Conservation (phyloP, 169 alveolate species). For the Ichthyophthirius multifiliis region DNA sequence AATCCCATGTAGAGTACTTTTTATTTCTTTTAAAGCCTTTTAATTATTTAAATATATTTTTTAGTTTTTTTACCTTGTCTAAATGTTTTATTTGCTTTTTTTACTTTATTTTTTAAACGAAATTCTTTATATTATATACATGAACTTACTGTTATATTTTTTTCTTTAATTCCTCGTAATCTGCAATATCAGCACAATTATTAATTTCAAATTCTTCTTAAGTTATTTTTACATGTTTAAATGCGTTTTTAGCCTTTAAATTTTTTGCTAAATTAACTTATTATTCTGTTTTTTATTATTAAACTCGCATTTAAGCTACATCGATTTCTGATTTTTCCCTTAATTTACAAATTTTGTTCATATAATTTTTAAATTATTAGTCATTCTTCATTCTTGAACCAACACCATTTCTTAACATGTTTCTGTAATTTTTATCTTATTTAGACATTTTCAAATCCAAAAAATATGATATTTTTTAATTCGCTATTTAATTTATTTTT, state of each 20-base stretch:
- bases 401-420: neutral
- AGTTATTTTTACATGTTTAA: neutral
- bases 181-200: neutral
- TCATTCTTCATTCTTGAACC: neutral
- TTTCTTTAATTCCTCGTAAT: neutral
- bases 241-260: neutral
- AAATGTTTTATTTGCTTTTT: conserved; percentile 1
- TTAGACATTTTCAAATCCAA: neutral
- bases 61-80: neutral
- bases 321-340: neutral
- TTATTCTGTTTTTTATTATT: neutral
- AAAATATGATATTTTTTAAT: neutral
- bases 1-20: neutral
- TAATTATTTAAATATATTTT: too few species aligned
- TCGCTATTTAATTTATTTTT: neutral
- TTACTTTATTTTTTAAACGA: neutral
- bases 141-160: neutral
- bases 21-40: neutral
- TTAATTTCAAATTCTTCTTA: neutral
- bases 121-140: neutral
- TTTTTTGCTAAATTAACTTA: neutral
- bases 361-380: neutral
- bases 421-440: neutral
- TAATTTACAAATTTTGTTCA: neutral
- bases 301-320: neutral